phyloP scores from a whole-genome alignment of 257 asterid species.

The Mitragyna speciosa region DNA sequence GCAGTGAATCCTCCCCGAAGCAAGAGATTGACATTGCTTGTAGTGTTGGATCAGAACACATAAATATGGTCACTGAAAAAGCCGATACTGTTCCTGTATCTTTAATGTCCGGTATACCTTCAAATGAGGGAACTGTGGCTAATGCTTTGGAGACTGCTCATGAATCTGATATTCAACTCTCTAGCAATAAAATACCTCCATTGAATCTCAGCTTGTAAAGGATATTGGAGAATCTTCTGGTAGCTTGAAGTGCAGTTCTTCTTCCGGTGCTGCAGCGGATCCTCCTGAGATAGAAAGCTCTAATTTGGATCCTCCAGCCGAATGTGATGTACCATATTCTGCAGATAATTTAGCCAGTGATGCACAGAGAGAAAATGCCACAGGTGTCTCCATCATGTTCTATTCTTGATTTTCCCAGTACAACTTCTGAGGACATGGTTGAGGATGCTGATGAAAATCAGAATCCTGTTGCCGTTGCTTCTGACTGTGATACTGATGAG shows the following conservation, averaged over 20 bases:
- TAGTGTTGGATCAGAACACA: slow-evolving; percentile 25
- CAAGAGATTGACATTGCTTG: slow-evolving; percentile 21
- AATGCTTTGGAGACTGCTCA: slow-evolving; percentile 4
- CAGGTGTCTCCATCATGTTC: slow-evolving; percentile 10
- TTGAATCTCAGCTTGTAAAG: slow-evolving; percentile 7
- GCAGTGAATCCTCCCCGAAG: slow-evolving; percentile 34
- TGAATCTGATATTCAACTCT: slow-evolving; percentile 16
- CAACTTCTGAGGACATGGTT: slow-evolving; percentile 5
- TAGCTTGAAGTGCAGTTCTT: slow-evolving; percentile 22
- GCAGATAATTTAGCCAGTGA: not conserved
- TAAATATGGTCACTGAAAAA: slow-evolving; percentile 19
- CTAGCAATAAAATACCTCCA: slow-evolving; percentile 4
- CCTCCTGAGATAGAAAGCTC: slow-evolving; percentile 33
- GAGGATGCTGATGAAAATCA: slow-evolving; percentile 8
- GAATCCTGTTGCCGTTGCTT: slow-evolving; percentile 20
- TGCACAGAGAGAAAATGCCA: slow-evolving; percentile 1
- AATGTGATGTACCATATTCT: slow-evolving; percentile 15
- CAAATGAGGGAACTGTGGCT: slow-evolving; percentile 17
- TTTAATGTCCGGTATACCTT: slow-evolving; percentile 13
- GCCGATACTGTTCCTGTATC: slow-evolving; percentile 19
- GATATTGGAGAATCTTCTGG: slow-evolving; percentile 21
- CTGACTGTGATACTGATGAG: not conserved
- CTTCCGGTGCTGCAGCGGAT: slow-evolving; percentile 9
- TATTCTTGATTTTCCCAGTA: slow-evolving; percentile 15
- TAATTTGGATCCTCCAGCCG: slow-evolving; percentile 31